Base-by-base conservation (phyloP, 495 filamentous ascomycete species). In the Hyaloscypha bicolor region DNA sequence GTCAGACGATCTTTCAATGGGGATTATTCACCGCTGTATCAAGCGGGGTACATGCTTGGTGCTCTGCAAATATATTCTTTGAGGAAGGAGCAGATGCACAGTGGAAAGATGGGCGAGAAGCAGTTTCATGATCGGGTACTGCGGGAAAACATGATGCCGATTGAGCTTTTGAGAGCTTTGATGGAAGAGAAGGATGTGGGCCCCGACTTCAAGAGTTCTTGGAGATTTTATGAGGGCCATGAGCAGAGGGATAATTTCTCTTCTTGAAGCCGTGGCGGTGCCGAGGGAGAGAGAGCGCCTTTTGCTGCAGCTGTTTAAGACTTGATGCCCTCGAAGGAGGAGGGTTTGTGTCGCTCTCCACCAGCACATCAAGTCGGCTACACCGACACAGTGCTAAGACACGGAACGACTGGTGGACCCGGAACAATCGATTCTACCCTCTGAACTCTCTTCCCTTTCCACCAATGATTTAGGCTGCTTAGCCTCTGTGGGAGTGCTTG, bases 1-100 rank as follows among this genome's bases (percentile, higher is more conserved):
- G 81, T 86, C 3, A 75, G 83, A n/a, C 72, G 83, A 8, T 79
- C 77, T 14, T 71, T 82, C 21, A 80, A 76, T 56, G 79, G 78
- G 19, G 79, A 78, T 45, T 85, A 84, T 61, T 75, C 76, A 1
- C 82, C 83, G 9, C 66, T 85, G 11, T 85, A 85, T 70, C 82
- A 85, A 70, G 81, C 80, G 6, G 82, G 81, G 3, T 85, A 85
- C 65, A 81, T 83, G 80, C 71, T 85, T 2, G 83, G 83, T 2
- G 83, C 81, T 8, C 63, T 86, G 60, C 82, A 86, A 60, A 66
- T 85, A 6, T 76, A 76, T 68, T 66, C 74, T 12, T 58, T 86
- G 48, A 68, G 81, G 2, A 74, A 75, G 48, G 82, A 85, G 68
- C 39, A 73, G 51, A 57, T 80, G n/a, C 61, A 69, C 0, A 48